These are phyloP conservation scores for Beauveria scarabaeidicola DNA, from an alignment of 2,329 filamentous ascomycete species.

Conservation along the genomic window DNA sequence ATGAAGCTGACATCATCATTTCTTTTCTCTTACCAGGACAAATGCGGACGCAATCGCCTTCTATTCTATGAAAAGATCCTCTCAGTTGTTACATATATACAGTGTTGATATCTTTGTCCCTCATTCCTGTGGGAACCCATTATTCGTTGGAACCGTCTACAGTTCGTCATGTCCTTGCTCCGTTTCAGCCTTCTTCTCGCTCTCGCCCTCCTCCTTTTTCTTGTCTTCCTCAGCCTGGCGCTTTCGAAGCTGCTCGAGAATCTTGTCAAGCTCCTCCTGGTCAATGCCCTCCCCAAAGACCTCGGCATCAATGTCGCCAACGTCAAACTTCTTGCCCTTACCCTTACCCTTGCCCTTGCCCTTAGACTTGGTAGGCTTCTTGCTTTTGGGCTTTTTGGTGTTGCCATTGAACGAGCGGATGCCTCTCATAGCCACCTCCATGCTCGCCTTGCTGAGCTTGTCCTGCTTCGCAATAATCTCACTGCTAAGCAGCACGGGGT, in stretches of 20 bases:
- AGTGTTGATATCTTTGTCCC: background rate
- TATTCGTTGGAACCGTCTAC: background rate
- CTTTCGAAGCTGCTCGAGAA: constrained; percentile 29
- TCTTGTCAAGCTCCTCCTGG: constrained; percentile 43
- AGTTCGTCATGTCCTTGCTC: constrained; percentile 9
- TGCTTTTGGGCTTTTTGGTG: constrained; percentile 35
- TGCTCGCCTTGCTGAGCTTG: constrained; percentile 61
- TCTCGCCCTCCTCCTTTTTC: constrained; percentile 14
- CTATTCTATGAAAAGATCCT: background rate
- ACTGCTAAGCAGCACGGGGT: constrained; percentile 65
- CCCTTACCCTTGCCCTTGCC: constrained; percentile 24
- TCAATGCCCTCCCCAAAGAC: constrained; percentile 23
- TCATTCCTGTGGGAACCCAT: background rate
- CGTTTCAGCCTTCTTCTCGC: constrained; percentile 14
- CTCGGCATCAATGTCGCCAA: constrained; percentile 25
- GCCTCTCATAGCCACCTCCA: constrained; percentile 63
- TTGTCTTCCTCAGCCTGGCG: constrained; percentile 22
- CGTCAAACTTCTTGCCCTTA: constrained; percentile 25
- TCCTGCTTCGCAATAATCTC: constrained; percentile 63
- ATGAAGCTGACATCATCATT: background rate
- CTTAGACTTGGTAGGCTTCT: constrained; percentile 18
- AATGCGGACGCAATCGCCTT: background rate
- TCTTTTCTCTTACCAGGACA: background rate
- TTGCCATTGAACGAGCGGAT: constrained; percentile 47
- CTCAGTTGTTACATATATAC: constrained; percentile 11